These are phyloP conservation scores for Vaccinium corymbosum DNA, from an alignment of 148 eudicot genomes.

Conservation along the genomic window DNA sequence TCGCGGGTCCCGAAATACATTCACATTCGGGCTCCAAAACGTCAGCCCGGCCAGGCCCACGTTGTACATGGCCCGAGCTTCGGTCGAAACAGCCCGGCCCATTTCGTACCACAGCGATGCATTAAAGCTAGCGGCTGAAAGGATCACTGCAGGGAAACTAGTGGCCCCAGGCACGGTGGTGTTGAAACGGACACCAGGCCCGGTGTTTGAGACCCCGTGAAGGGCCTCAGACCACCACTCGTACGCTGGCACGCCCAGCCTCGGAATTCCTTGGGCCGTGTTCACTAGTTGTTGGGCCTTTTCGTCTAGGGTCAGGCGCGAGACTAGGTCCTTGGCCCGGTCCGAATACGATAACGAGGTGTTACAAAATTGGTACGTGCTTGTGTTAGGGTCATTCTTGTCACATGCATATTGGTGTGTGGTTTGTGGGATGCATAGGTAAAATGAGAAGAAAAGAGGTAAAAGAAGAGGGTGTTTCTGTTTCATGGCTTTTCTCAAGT, in stretches of 20 bases:
- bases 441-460: constrained; percentile 21
- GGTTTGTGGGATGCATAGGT: constrained; percentile 16
- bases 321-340: constrained; percentile 44
- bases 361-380: constrained; percentile 34
- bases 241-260: constrained; percentile 46
- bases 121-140: constrained; percentile 53
- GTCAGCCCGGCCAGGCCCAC: constrained; percentile 37
- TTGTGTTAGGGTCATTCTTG: constrained; percentile 18
- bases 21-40: constrained; percentile 44
- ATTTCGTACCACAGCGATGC: constrained; percentile 40
- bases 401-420: constrained; percentile 32
- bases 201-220: constrained; percentile 50
- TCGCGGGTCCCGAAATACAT: constrained; percentile 36
- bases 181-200: constrained; percentile 36
- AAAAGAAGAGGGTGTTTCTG: constrained; percentile 25
- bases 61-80: constrained; percentile 44
- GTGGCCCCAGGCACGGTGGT: constrained; percentile 46
- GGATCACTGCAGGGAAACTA: constrained; percentile 53
- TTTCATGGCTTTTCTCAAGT: neutral
- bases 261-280: constrained; percentile 34
- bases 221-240: constrained; percentile 80
- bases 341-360: constrained; percentile 23
- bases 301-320: constrained; percentile 41
- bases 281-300: constrained; percentile 41
- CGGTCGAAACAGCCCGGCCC: constrained; percentile 38